Conservation (phyloP, 176 grass and related monocot genomes). For the Areca catechu region DNA sequence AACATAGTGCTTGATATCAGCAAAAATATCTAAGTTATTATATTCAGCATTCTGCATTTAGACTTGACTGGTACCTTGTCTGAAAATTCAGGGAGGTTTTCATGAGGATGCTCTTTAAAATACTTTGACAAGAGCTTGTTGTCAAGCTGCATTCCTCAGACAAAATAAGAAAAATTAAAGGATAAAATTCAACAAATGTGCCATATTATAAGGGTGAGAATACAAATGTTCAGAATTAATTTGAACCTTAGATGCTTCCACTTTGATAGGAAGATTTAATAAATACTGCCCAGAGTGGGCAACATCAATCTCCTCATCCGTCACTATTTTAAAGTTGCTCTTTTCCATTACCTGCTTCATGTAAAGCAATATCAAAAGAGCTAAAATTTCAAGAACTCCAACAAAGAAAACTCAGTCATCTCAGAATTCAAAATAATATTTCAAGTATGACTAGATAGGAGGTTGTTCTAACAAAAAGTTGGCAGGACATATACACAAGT, state of each 20-base stretch:
- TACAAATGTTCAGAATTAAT: too few species aligned
- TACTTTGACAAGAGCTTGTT: constrained; percentile 64
- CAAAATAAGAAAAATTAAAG: constrained; percentile 8
- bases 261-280: constrained; percentile 97
- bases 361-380: too few species aligned
- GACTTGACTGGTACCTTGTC: constrained; percentile 48
- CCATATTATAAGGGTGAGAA: not conserved
- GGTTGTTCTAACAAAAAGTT: too few species aligned
- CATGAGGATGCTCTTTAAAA: constrained; percentile 84
- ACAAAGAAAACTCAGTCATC: too few species aligned
- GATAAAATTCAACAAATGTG: not conserved
- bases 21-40: too few species aligned
- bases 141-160: constrained; percentile 49
- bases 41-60: not conserved
- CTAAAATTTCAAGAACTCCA: too few species aligned
- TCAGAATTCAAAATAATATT: too few species aligned
- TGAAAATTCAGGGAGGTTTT: constrained; percentile 77
- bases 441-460: too few species aligned
- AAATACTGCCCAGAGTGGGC: constrained; percentile 82
- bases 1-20: too few species aligned
- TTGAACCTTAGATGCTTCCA: constrained; percentile 76
- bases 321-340: constrained; percentile 97
- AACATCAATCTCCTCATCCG: constrained; percentile 86
- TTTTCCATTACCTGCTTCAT: constrained; percentile 75
- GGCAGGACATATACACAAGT: too few species aligned